Conservation (phyloP, 2,329 filamentous ascomycete species). For the Emmonsiellopsis sp. region DNA sequence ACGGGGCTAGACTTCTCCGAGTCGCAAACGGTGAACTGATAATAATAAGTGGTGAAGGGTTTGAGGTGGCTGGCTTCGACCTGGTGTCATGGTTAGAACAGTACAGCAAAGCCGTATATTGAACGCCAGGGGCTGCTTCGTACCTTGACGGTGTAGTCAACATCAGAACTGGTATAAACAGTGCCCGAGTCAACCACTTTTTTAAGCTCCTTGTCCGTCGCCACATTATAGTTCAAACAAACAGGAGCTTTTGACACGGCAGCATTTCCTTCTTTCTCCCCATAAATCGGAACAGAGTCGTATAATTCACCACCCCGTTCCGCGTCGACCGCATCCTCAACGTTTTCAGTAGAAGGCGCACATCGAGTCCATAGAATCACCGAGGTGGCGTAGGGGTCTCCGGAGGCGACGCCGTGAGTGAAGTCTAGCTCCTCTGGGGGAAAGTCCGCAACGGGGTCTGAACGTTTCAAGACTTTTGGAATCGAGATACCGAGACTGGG, state of each 20-base stretch:
- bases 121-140: conserved; percentile 6
- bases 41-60: conserved; percentile 55
- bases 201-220: conserved; percentile 38
- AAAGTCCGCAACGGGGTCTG: conserved; percentile 21
- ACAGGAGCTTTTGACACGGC: not conserved
- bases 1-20: conserved; percentile 54
- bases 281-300: conserved; percentile 34
- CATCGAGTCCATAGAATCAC: conserved; percentile 37
- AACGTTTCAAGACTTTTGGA: conserved; percentile 50
- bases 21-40: conserved; percentile 61
- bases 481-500: conserved; percentile 55
- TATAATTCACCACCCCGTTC: conserved; percentile 46
- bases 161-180: conserved; percentile 61
- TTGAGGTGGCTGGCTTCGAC: conserved; percentile 56
- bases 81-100: conserved; percentile 22
- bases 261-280: conserved; percentile 3
- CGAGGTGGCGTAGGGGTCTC: conserved; percentile 33
- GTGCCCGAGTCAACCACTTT: conserved; percentile 47
- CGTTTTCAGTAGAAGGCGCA: conserved; percentile 33
- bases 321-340: conserved; percentile 39
- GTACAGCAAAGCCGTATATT: not conserved
- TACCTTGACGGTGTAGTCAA: conserved; percentile 68
- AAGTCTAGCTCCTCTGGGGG: conserved; percentile 47
- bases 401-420: conserved; percentile 53
- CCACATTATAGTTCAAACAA: conserved; percentile 59